Conservation (phyloP, 495 filamentous ascomycete species). For the Hypoxylon cercidicola region DNA sequence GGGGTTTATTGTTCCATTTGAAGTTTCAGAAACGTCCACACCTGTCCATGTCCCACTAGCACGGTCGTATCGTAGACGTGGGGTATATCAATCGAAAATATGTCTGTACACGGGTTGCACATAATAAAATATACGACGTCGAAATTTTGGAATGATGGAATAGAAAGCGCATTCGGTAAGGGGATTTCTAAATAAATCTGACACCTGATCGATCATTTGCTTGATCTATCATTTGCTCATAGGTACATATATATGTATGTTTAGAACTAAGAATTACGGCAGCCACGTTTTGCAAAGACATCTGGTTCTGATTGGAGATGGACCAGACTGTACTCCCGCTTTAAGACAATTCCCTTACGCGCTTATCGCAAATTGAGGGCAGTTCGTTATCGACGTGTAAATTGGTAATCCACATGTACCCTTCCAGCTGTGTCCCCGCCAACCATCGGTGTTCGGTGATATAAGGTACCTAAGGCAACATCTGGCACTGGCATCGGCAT, state of each 20-base stretch:
- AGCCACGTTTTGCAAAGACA: slow-evolving; percentile 17
- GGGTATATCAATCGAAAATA: slow-evolving; percentile 22
- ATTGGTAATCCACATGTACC: slow-evolving; percentile 31
- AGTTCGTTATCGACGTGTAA: slow-evolving; percentile 3
- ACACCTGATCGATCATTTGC: slow-evolving; percentile 16
- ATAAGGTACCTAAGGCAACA: slow-evolving; percentile 24
- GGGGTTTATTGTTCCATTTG: slow-evolving; percentile 44
- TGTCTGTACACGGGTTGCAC: slow-evolving; percentile 4
- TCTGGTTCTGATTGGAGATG: slow-evolving; percentile 7
- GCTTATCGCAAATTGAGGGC: slow-evolving; percentile 35
- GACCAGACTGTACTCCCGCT: slow-evolving; percentile 13
- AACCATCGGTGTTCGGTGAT: slow-evolving; percentile 18
- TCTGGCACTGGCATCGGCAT: too few relatives aligned
- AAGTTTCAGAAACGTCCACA: slow-evolving; percentile 43
- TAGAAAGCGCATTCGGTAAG: neutral
- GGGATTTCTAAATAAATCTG: slow-evolving; percentile 12
- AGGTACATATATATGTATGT: too few relatives aligned
- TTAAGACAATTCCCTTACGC: slow-evolving; percentile 22
- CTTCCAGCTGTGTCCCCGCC: slow-evolving; percentile 26
- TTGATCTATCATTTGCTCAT: too few relatives aligned
- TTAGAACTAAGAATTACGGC: neutral
- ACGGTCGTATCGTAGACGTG: slow-evolving; percentile 22
- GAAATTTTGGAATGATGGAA: neutral
- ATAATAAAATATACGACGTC: slow-evolving; percentile 11
- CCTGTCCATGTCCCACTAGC: slow-evolving; percentile 26